Conservation (phyloP, 805 yeast species). For the Saturnispora mendoncae region DNA sequence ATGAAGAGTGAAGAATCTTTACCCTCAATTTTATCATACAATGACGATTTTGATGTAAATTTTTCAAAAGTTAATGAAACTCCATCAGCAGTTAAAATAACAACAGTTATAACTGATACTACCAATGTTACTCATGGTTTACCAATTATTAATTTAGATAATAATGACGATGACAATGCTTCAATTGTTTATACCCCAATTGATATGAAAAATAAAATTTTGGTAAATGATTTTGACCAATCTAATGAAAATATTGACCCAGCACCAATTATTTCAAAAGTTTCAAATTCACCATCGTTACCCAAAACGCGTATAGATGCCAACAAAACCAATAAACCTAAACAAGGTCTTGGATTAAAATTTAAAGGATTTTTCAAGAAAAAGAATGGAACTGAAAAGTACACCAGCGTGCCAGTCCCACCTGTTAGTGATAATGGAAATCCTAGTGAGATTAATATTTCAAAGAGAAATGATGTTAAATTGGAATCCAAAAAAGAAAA, state of each 20-base stretch:
- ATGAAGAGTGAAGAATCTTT: conserved; percentile 3
- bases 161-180: not conserved
- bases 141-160: too few species aligned
- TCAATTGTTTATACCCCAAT: conserved; percentile 6
- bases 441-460: not conserved
- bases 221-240: too few species aligned
- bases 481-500: not conserved
- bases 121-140: not conserved
- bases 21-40: conserved; percentile 5
- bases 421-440: not conserved
- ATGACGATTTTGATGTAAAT: conserved; percentile 3
- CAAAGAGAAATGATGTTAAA: not conserved
- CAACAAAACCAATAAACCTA: too few species aligned
- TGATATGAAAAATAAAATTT: not conserved
- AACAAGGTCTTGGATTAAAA: conserved; percentile 4
- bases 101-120: not conserved
- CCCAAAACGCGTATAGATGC: too few species aligned
- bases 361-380: conserved; percentile 9
- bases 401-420: too few species aligned
- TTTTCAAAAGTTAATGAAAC: not conserved
- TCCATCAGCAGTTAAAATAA: conserved; percentile 1
- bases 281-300: too few species aligned
- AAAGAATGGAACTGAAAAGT: not conserved
- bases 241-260: not conserved
- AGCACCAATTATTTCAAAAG: too few species aligned